Percentiles rank a stretch among this genome's conserved stretches.
Evolutionary conservation across 495 filamentous ascomycete genomes (phyloP).

Genomic region (Poronia punctata): DNA sequence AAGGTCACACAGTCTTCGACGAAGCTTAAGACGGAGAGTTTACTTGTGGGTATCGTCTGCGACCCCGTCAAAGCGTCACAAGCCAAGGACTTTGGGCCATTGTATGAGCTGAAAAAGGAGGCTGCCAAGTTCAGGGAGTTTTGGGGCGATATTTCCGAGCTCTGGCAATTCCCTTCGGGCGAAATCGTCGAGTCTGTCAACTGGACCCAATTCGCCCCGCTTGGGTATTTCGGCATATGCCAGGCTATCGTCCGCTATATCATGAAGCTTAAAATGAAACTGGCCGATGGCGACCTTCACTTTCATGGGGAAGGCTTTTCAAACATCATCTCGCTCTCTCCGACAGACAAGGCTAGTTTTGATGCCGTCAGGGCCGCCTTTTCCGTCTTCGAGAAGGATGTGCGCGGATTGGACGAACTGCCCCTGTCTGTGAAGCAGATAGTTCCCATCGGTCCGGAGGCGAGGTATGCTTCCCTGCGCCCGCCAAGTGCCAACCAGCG

Average conservation of each 20-base stretch:
- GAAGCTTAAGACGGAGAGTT: slow-evolving; percentile 12
- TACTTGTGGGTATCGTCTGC: slow-evolving; percentile 63
- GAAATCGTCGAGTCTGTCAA: slow-evolving; percentile 72
- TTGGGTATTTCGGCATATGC: slow-evolving; percentile 50
- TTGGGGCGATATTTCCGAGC: slow-evolving; percentile 68
- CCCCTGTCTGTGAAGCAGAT: slow-evolving; percentile 77
- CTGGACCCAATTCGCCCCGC: slow-evolving; percentile 59
- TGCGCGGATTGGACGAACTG: slow-evolving; percentile 68
- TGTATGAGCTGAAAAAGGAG: slow-evolving; percentile 68
- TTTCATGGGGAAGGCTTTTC: slow-evolving; percentile 59
- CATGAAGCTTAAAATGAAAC: slow-evolving; percentile 53
- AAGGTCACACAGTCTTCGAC: slow-evolving; percentile 23
- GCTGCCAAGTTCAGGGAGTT: slow-evolving; percentile 63
- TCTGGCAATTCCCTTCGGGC: slow-evolving; percentile 68
- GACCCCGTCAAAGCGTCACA: slow-evolving; percentile 63
- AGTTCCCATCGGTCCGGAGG: slow-evolving; percentile 57
- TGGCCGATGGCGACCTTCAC: slow-evolving; percentile 42
- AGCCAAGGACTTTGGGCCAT: slow-evolving; percentile 76
- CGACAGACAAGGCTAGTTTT: slow-evolving; percentile 45
- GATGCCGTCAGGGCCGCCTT: slow-evolving; percentile 51
- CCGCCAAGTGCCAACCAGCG: slow-evolving; percentile 35
- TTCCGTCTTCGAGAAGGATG: slow-evolving; percentile 59
- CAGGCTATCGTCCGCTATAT: slow-evolving; percentile 73
- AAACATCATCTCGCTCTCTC: slow-evolving; percentile 43
- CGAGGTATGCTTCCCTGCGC: slow-evolving; percentile 65